A percentile compares a stretch with the other conserved stretches of the same genome.
Evolutionary conservation across 1,284 basidiomycete genomes (phyloP).

Genomic region (Pyrrhoderma noxium): DNA sequence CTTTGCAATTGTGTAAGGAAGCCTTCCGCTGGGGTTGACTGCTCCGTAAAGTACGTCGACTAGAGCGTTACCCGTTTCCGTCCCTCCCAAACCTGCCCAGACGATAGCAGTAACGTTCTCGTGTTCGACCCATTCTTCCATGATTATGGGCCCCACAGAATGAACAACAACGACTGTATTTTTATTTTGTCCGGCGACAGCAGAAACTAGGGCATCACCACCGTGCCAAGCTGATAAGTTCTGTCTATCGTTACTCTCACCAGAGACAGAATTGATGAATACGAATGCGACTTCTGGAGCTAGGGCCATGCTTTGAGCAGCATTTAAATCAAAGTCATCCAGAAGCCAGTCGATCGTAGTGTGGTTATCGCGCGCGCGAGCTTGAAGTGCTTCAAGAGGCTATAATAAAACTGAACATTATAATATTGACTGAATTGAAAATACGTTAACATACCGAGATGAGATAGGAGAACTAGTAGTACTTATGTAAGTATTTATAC

Average conservation of each 20-base stretch:
- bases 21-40: constrained; percentile 66
- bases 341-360: constrained; percentile 56
- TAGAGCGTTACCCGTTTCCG: constrained; percentile 72
- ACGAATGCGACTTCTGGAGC: constrained; percentile 61
- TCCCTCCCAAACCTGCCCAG: constrained; percentile 66
- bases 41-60: constrained; percentile 66
- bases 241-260: constrained; percentile 72
- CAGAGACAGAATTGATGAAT: constrained; percentile 68
- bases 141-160: constrained; percentile 64
- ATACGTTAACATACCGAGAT: constrained; percentile 35
- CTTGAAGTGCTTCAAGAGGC: constrained; percentile 69
- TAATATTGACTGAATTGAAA: constrained; percentile 13
- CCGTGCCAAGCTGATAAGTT: constrained; percentile 77
- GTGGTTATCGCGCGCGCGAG: constrained; percentile 50
- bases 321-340: constrained; percentile 54
- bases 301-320: constrained; percentile 43
- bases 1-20: constrained; percentile 81
- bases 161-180: constrained; percentile 83
- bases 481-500: background rate
- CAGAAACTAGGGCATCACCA: constrained; percentile 56
- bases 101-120: constrained; percentile 66
- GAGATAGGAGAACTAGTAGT: constrained; percentile 46
- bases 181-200: constrained; percentile 54
- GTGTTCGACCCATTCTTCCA: constrained; percentile 75
- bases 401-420: constrained; percentile 23